Evolutionary conservation across 2,329 filamentous ascomycete genomes (phyloP).

Genomic region (Neonectria sp.): DNA sequence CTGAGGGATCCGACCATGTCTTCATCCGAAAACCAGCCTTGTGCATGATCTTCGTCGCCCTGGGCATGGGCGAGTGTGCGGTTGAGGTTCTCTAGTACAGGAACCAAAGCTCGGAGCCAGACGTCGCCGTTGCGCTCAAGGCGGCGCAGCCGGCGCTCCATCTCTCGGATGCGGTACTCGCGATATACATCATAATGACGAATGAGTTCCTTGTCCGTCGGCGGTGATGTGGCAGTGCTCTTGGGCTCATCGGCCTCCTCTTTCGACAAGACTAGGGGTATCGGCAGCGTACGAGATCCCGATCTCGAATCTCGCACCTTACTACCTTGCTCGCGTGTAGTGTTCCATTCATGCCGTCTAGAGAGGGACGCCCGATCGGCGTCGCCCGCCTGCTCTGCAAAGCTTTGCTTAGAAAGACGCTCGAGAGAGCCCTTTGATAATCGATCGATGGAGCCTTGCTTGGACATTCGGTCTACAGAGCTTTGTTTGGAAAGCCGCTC

Average conservation of each 20-base stretch:
- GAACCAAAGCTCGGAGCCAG: conserved; percentile 60
- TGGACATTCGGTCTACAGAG: conserved; percentile 15
- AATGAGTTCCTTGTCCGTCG: conserved; percentile 54
- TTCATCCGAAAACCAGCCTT: conserved; percentile 54
- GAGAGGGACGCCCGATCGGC: conserved; percentile 50
- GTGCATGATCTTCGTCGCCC: conserved; percentile 35
- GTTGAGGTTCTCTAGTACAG: conserved; percentile 62
- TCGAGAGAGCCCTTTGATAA: conserved; percentile 21
- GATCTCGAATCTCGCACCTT: conserved; percentile 40
- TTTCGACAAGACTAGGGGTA: conserved; percentile 38
- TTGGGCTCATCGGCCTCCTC: conserved; percentile 45
- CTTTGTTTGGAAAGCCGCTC: neutral
- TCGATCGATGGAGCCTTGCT: conserved; percentile 22
- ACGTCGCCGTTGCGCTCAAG: conserved; percentile 64
- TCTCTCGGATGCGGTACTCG: conserved; percentile 61
- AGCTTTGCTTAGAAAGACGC: conserved; percentile 8
- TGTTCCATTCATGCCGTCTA: conserved; percentile 54
- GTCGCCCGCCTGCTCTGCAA: conserved; percentile 1
- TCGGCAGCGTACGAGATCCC: conserved; percentile 40
- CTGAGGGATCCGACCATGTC: conserved; percentile 37
- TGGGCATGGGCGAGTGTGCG: conserved; percentile 49
- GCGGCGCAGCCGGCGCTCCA: conserved; percentile 62
- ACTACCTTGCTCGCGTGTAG: conserved; percentile 47
- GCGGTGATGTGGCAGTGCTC: conserved; percentile 11
- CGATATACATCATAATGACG: conserved; percentile 58